Evolutionary conservation across 192 early-diverging fungal species (phyloP).

Genomic region (Backusella morwellensis): DNA sequence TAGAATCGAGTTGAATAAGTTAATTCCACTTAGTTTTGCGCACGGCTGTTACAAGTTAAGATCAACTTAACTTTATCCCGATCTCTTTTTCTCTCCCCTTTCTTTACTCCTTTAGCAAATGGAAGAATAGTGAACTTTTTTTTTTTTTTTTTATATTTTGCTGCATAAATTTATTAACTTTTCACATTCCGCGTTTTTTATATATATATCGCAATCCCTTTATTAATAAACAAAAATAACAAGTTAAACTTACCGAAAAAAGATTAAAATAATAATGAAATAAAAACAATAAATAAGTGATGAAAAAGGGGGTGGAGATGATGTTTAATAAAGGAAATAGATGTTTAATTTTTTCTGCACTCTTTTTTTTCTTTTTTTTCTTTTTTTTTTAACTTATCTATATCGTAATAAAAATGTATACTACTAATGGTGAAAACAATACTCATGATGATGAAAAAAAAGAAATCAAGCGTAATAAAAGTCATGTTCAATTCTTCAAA

Average conservation of each 20-base stretch:
- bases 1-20: slow-evolving; percentile 61
- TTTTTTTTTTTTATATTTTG: background rate
- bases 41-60: slow-evolving; percentile 47
- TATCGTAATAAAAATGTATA: background rate
- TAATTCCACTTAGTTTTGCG: slow-evolving; percentile 73
- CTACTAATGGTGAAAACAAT: background rate
- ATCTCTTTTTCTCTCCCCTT: background rate
- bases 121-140: background rate
- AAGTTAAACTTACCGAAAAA: background rate
- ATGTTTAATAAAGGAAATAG: background rate
- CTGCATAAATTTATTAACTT: background rate
- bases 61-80: background rate
- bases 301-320: background rate
- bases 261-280: background rate
- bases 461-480: background rate
- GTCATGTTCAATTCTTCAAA: slow-evolving; percentile 3
- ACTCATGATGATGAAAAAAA: background rate
- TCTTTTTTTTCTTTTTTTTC: background rate
- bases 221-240: background rate
- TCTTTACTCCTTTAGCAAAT: background rate
- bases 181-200: background rate
- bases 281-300: background rate
- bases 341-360: background rate
- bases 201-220: background rate
- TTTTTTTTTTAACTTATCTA: background rate